Base-by-base conservation (phyloP, 1,284 basidiomycete genomes). In the Malassezia globosa region DNA sequence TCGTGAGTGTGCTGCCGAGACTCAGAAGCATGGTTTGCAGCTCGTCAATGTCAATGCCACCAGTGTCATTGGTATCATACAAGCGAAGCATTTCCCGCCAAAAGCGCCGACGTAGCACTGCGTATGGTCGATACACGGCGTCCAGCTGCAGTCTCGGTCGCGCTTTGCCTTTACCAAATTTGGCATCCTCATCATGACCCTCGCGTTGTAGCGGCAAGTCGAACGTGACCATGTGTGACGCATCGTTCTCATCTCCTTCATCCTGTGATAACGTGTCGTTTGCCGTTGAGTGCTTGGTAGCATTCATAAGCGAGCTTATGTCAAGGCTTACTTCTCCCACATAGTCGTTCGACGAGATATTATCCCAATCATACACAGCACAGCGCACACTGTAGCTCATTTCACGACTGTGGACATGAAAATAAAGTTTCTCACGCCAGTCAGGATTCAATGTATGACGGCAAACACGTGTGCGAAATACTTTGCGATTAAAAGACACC, bases 1-100 rank as follows among this genome's bases (percentile, higher is more conserved):
- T 74, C 3, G 85, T 85, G 31, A 97, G 79, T 0, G 92, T 96
- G 2, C 88, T 92, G 3, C 90, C 89, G 24, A 97, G 81, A 5
- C 89, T 94, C 74, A 95, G 89, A 43, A 97, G 82, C 87, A 96
- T 92, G n/a, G 85, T 84, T 0, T 83, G 84, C 21, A 97, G 77
- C 72, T 97, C 92, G 45, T 92, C 76, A 54, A 82, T 81, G 0
- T 87, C 90, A 33, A 92, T 74, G 1, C 78, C 73, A n/a, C 76
- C 76, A 0, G 81, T 84, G 55, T 92, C 86, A 72, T 92, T 88
- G 0, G 82, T 79, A 63, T 96, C 90, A 72, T 94, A 97, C 60
- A 94, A 84, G 53, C 80, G 80, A 31, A 92, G 79, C 67, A 89
- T 89, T 59, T 87, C 83, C 1, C 82, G 76, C 90, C 89, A 95